Evolutionary conservation across 2,329 filamentous ascomycete species (phyloP), one percentile per base, ranked within the genome.

Genomic region (Botryosphaeria dothidea): DNA sequence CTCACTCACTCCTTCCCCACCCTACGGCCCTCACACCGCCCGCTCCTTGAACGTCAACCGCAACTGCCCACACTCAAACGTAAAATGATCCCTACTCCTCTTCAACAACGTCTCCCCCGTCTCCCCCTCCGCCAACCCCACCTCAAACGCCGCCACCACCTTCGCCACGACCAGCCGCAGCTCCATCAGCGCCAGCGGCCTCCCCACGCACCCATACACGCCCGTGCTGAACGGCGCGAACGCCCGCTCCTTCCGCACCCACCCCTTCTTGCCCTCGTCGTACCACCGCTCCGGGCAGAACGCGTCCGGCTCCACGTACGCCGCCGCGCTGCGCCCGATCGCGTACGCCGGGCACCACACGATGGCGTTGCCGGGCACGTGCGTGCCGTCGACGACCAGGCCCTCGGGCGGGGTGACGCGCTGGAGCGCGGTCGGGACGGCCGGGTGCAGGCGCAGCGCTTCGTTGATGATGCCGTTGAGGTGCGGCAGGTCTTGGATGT

Each of bases 71-170:
- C 61, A 63, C 46, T 52, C 61, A 17, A 54, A 9, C 8, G 61
- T 63, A 36, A 63, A 63, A 31, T 63, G 61, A 54, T 63, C 61
- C n/a, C 36, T 9, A 51, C 46, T 54, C 48, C 27, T 21, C 25
- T n/a, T 38, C 61, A 63, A 27, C 61, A 63, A 46, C 23, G 9
- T 25, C 36, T 5, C 8, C 6, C 61, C 61, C 9, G 21, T 31
- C 61, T 64, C 62, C 27, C 49, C 62, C 36, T 19, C 13, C 1
- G 62, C 62, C 11, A 64, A 48, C 19, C 25, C 17, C 65, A 90
- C 68, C 67, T 90, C 88, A 67, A 88, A 91, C 69, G 86, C 66
- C 68, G 81, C 90, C 66, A 91, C 71, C 21, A 87, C 80, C 15
- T 88, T 77, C 36, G 88, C 88, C 63, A 91, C 74, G 2, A 87